A percentile compares a stretch with the other conserved stretches of the same genome.
Evolutionary conservation across 2,329 filamentous ascomycete species (phyloP).

Genomic region (Cytospora leucostoma): DNA sequence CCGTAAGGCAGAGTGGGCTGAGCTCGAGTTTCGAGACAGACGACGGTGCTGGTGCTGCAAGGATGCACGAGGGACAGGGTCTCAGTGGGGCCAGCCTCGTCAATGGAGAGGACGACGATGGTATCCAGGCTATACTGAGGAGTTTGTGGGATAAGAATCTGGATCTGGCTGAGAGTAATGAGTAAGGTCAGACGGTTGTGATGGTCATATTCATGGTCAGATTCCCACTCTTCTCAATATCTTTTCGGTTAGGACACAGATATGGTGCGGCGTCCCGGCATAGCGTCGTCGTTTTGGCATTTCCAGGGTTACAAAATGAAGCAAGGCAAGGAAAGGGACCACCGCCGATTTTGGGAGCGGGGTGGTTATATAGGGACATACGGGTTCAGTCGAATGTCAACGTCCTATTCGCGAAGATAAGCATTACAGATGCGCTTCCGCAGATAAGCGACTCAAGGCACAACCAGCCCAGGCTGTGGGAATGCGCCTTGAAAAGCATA

Average conservation of each 20-base stretch:
- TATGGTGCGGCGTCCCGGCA: constrained; percentile 14
- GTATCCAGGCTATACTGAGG: constrained; percentile 53
- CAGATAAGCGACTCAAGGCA: too few species aligned
- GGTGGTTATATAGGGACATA: background rate
- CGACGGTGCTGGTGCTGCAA: constrained; percentile 38
- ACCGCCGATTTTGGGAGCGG: background rate
- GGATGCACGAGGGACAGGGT: constrained; percentile 41
- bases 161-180: constrained; percentile 58
- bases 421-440: background rate
- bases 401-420: background rate
- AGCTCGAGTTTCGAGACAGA: constrained; percentile 51
- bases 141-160: constrained; percentile 64
- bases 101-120: constrained; percentile 53
- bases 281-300: constrained; percentile 4
- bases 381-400: background rate
- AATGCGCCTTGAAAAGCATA: too few species aligned
- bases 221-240: background rate
- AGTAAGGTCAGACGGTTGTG: constrained; percentile 35
- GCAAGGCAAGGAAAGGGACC: background rate
- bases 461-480: too few species aligned
- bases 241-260: background rate
- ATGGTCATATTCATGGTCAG: background rate
- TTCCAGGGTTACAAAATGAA: background rate
- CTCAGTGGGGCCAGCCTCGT: constrained; percentile 54
- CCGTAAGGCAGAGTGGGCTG: constrained; percentile 25